Conservation (phyloP, 2,329 filamentous ascomycete genomes). For the Chaetothyriales sp. region DNA sequence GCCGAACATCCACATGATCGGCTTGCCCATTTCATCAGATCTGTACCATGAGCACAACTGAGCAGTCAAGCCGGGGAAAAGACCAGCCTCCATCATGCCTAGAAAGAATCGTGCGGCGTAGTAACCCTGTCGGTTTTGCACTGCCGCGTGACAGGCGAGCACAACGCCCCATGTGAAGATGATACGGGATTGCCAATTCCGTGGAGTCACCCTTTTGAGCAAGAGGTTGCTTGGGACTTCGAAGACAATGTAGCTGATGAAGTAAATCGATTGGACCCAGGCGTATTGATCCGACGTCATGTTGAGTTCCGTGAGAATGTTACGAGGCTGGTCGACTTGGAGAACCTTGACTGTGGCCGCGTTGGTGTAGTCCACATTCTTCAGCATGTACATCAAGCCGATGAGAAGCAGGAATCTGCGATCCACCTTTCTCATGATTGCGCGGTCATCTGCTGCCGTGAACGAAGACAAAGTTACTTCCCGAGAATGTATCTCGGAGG, state of each 20-base stretch:
- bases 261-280: constrained; percentile 19
- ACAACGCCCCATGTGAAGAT: constrained; percentile 28
- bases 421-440: constrained; percentile 38
- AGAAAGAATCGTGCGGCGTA: constrained; percentile 30
- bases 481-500: neutral
- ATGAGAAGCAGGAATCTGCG: constrained; percentile 53
- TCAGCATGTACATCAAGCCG: constrained; percentile 51
- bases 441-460: constrained; percentile 26
- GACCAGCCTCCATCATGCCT: constrained; percentile 31
- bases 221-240: constrained; percentile 30
- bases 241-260: constrained; percentile 29
- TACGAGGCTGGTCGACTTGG: constrained; percentile 27
- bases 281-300: constrained; percentile 32
- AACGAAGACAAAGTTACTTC: constrained; percentile 23
- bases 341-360: constrained; percentile 31
- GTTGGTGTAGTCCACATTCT: constrained; percentile 31
- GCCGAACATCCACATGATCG: constrained; percentile 33
- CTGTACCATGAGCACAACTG: constrained; percentile 37
- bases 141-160: constrained; percentile 28
- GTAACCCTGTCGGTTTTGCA: constrained; percentile 27
- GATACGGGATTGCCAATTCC: constrained; percentile 27
- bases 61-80: constrained; percentile 30
- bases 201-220: constrained; percentile 25
- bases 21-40: constrained; percentile 31
- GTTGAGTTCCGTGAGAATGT: constrained; percentile 27